phyloP scores from a whole-genome alignment of 441 rosid species.

The Pelargonium australe region DNA sequence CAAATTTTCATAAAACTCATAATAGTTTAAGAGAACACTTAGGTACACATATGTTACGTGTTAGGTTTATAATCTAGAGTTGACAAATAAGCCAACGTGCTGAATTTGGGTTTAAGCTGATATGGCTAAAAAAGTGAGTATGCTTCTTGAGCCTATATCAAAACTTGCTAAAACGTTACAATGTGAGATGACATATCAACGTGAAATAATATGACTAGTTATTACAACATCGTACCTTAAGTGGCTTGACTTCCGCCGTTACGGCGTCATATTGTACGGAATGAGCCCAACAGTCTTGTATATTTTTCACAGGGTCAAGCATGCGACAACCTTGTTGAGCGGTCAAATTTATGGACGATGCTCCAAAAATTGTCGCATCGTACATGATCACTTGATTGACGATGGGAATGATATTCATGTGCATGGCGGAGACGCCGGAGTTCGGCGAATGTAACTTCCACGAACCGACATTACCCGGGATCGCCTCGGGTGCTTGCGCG shows the following conservation, averaged over 20 bases:
- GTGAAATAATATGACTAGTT: no score
- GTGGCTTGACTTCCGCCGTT: neutral
- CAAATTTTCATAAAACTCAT: no score
- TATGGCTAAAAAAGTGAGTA: no score
- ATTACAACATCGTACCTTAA: neutral
- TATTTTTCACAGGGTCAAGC: conserved; percentile 1
- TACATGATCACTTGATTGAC: neutral
- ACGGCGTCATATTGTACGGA: neutral
- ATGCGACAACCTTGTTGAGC: neutral
- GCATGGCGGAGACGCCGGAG: conserved; percentile 2
- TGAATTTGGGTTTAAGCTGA: no score
- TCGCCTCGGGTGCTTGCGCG: neutral
- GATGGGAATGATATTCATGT: neutral
- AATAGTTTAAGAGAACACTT: no score
- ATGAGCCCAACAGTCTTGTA: neutral
- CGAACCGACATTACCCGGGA: neutral
- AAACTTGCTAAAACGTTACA: no score
- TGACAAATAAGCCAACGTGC: no score
- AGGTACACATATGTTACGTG: no score
- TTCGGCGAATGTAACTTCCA: neutral
- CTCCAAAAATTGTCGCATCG: neutral
- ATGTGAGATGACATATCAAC: no score
- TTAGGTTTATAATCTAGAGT: no score
- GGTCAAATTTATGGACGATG: neutral
- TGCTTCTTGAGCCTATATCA: no score